phyloP scores from a whole-genome alignment of 306 rosid genomes.

The Crataegus laevigata region DNA sequence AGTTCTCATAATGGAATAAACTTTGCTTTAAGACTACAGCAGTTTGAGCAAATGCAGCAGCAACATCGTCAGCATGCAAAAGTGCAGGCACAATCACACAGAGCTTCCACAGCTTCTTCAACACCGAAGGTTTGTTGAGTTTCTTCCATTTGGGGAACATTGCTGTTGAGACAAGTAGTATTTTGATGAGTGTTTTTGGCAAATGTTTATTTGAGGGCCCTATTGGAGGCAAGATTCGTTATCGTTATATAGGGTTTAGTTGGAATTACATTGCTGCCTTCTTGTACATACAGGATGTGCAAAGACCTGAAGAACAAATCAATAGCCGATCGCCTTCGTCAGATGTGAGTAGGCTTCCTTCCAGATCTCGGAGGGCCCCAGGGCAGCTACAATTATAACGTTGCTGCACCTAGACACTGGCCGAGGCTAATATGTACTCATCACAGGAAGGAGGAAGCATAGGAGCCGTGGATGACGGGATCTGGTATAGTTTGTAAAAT shows the following conservation, averaged over 20 bases:
- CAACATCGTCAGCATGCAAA: constrained; percentile 59
- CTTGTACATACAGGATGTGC: constrained; percentile 43
- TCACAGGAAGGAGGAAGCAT: constrained; percentile 20
- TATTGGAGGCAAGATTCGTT: background rate
- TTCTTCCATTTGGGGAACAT: background rate
- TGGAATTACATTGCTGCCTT: background rate
- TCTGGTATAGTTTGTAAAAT: constrained; percentile 65
- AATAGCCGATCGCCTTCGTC: constrained; percentile 17
- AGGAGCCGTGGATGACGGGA: constrained; percentile 30
- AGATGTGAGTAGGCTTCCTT: constrained; percentile 42
- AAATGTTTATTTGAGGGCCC: background rate
- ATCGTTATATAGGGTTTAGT: background rate
- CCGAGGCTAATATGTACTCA: constrained; percentile 25
- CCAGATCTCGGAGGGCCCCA: constrained; percentile 47
- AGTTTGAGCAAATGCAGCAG: constrained; percentile 74
- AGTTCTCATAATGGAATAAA: constrained; percentile 54
- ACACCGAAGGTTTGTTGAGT: constrained; percentile 36
- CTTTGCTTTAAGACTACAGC: constrained; percentile 64
- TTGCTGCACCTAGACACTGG: constrained; percentile 24
- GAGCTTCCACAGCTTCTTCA: constrained; percentile 24
- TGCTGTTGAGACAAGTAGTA: background rate
- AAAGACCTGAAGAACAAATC: constrained; percentile 41
- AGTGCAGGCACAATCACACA: constrained; percentile 30
- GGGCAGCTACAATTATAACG: constrained; percentile 47
- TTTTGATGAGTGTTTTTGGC: background rate